A percentile compares a stretch with the other conserved stretches of the same genome.
phyloP scores from a whole-genome alignment of 2,329 filamentous ascomycete species.

The Acephala macrosclerotiorum region DNA sequence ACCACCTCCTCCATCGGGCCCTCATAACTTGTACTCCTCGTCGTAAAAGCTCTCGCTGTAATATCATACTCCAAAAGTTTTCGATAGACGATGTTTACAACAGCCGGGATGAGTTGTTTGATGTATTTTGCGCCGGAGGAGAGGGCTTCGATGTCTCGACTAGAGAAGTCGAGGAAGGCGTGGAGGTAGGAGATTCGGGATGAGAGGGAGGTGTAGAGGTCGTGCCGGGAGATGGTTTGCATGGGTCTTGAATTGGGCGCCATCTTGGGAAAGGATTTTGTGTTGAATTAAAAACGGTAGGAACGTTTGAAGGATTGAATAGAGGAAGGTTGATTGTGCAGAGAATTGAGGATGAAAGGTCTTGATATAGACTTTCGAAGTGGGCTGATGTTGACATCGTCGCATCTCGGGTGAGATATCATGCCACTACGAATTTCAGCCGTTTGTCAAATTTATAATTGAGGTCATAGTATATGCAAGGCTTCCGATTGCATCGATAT shows the following conservation, averaged over 20 bases:
- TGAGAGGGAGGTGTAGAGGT: conserved; percentile 34
- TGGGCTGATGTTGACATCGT: background rate
- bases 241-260: conserved; percentile 14
- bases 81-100: conserved; percentile 85
- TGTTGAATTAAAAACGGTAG: no score
- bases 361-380: conserved; percentile 4
- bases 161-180: conserved; percentile 38
- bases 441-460: background rate
- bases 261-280: no score
- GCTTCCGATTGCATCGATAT: background rate
- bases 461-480: background rate
- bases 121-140: conserved; percentile 36
- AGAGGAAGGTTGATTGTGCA: background rate
- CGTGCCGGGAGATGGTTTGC: conserved; percentile 32
- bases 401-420: background rate
- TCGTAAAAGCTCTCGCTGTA: conserved; percentile 77
- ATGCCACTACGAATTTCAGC: conserved; percentile 1
- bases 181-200: conserved; percentile 40
- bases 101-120: conserved; percentile 73
- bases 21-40: conserved; percentile 66
- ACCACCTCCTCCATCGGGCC: conserved; percentile 56
- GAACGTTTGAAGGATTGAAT: no score
- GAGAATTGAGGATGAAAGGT: background rate
- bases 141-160: conserved; percentile 35
- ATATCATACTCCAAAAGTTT: conserved; percentile 83